phyloP scores from a whole-genome alignment of 768 basidiomycete genomes.

The Lepiota venenata region DNA sequence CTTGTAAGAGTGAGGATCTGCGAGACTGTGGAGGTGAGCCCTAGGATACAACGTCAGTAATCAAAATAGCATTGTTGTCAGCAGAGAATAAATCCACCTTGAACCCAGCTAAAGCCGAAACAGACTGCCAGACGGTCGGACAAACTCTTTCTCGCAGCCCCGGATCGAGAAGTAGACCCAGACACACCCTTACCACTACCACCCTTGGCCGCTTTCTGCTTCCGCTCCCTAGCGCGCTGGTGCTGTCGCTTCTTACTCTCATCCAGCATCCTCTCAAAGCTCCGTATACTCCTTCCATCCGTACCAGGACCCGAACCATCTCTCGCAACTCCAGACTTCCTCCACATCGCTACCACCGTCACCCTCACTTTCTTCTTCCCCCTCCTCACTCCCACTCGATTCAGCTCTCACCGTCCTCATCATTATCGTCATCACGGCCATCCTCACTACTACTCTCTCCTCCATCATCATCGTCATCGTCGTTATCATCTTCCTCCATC shows the following conservation, averaged over 20 bases:
- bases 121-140: conserved; percentile 79
- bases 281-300: conserved; percentile 76
- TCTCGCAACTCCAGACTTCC: conserved; percentile 17
- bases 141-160: conserved; percentile 58
- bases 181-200: conserved; percentile 15
- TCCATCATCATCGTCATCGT: conserved; percentile 35
- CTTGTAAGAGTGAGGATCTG: conserved; percentile 35
- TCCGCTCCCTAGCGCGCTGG: conserved; percentile 20
- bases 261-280: conserved; percentile 86
- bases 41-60: conserved; percentile 5
- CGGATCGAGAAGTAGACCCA: background rate
- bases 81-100: conserved; percentile 27
- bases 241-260: conserved; percentile 25
- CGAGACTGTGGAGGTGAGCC: conserved; percentile 34
- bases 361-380: conserved; percentile 28
- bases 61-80: conserved; percentile 13
- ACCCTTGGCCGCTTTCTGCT: conserved; percentile 11
- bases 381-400: conserved; percentile 32
- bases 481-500: conserved; percentile 33
- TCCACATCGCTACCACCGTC: conserved; percentile 28
- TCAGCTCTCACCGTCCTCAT: conserved; percentile 37
- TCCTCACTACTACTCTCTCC: conserved; percentile 35
- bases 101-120: conserved; percentile 54
- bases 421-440: conserved; percentile 39
- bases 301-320: conserved; percentile 16